A percentile compares a stretch with the other conserved stretches of the same genome.
phyloP scores from a whole-genome alignment of 2,329 filamentous ascomycete genomes.

The Fusarium cicatricum region DNA sequence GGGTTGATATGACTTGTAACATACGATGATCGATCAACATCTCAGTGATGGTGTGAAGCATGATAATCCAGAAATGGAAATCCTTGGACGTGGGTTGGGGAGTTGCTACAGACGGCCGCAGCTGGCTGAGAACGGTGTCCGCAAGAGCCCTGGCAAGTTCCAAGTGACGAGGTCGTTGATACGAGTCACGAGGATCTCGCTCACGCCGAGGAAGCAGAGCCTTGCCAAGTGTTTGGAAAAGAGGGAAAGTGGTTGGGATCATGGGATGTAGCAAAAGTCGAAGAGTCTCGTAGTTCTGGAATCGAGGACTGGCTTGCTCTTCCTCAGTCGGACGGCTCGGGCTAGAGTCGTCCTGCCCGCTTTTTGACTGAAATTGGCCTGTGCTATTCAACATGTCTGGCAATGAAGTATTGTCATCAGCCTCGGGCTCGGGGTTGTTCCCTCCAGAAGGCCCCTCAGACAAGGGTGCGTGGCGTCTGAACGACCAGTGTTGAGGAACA shows the following conservation, averaged over 20 bases:
- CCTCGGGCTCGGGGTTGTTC: conserved; percentile 35
- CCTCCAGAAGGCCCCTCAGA: conserved; percentile 31
- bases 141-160: conserved; percentile 73
- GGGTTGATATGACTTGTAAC: conserved; percentile 21
- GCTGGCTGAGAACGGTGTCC: conserved; percentile 72
- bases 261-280: conserved; percentile 80
- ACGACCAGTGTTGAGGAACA: conserved; percentile 74
- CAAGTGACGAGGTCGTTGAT: conserved; percentile 61
- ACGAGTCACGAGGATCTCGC: conserved; percentile 63
- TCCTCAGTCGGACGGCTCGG: conserved; percentile 50
- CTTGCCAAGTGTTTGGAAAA: conserved; percentile 87
- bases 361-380: conserved; percentile 40
- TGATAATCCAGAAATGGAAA: conserved; percentile 83
- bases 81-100: conserved; percentile 65
- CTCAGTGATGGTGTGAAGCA: conserved; percentile 79
- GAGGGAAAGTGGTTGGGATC: conserved; percentile 80
- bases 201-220: conserved; percentile 78
- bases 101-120: conserved; percentile 59
- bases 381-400: conserved; percentile 45
- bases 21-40: conserved; percentile 75
- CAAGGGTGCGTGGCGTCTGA: conserved; percentile 44
- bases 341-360: conserved; percentile 32
- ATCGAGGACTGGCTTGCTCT: conserved; percentile 56
- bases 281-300: conserved; percentile 79
- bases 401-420: conserved; percentile 43